Conservation (phyloP, 202 grass and related monocot genomes). For the Setaria italica region DNA sequence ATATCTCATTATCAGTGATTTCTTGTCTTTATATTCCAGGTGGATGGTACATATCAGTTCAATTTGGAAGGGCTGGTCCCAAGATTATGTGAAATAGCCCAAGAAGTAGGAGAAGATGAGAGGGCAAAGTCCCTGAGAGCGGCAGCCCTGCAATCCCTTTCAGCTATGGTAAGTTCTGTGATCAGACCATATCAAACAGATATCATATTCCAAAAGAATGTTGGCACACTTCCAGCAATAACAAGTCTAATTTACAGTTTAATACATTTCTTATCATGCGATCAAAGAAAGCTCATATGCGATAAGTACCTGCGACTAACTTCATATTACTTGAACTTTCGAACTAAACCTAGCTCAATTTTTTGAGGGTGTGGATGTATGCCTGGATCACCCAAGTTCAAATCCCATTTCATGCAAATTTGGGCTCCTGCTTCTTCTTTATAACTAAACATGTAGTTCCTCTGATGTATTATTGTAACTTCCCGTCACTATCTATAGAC, state of each 20-base stretch:
- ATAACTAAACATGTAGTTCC: neutral
- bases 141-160: slow-evolving; percentile 80
- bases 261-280: slow-evolving; percentile 38
- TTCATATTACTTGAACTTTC: neutral
- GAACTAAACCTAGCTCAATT: neutral
- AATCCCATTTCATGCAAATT: neutral
- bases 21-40: slow-evolving; percentile 58
- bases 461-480: neutral
- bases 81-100: slow-evolving; percentile 85
- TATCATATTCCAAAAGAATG: slow-evolving; percentile 36
- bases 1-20: slow-evolving; percentile 7
- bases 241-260: slow-evolving; percentile 3
- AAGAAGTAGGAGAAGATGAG: slow-evolving; percentile 85
- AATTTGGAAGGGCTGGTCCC: slow-evolving; percentile 94
- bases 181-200: slow-evolving; percentile 34
- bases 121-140: slow-evolving; percentile 53
- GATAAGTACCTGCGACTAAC: slow-evolving; percentile 22
- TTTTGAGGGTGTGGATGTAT: neutral
- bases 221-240: slow-evolving; percentile 18
- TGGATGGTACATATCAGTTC: slow-evolving; percentile 97
- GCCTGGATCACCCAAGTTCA: neutral
- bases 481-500: slow-evolving; percentile 14
- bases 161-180: slow-evolving; percentile 75
- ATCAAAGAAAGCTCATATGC: slow-evolving; percentile 7
- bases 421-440: neutral